These are phyloP conservation scores for Exophiala dermatitidis DNA, from an alignment of 2,329 filamentous ascomycete species.

Conservation along the genomic window DNA sequence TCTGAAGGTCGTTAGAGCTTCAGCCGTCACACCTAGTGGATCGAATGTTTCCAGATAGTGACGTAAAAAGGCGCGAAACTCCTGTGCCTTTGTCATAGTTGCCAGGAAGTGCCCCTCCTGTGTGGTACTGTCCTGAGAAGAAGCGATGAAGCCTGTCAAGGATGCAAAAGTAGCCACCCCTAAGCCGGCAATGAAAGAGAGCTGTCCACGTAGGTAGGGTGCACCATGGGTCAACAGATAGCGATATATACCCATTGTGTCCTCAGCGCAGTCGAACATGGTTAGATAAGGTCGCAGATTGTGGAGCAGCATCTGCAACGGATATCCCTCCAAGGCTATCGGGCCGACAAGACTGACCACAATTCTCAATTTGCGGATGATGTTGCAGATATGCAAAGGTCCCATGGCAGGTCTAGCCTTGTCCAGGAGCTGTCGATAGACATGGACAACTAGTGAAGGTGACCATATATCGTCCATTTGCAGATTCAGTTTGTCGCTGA, in stretches of 20 bases:
- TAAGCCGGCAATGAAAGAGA: slow-evolving; percentile 75
- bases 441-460: slow-evolving; percentile 62
- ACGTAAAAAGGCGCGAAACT: slow-evolving; percentile 73
- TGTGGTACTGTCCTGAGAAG: slow-evolving; percentile 68
- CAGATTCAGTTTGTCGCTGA: slow-evolving; percentile 66
- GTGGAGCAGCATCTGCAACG: slow-evolving; percentile 82
- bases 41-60: slow-evolving; percentile 59
- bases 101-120: slow-evolving; percentile 75
- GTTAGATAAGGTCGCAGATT: slow-evolving; percentile 70
- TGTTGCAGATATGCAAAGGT: slow-evolving; percentile 75
- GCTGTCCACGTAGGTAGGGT: slow-evolving; percentile 55
- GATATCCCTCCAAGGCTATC: slow-evolving; percentile 68
- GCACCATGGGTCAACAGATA: slow-evolving; percentile 69
- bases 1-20: slow-evolving; percentile 15
- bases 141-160: slow-evolving; percentile 66
- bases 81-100: slow-evolving; percentile 66
- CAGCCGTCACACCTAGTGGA: slow-evolving; percentile 44
- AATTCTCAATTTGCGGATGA: slow-evolving; percentile 77
- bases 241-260: slow-evolving; percentile 76
- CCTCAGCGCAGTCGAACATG: slow-evolving; percentile 80
- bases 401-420: slow-evolving; percentile 77
- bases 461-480: slow-evolving; percentile 65
- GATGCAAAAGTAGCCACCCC: slow-evolving; percentile 72
- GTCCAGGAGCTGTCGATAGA: slow-evolving; percentile 71
- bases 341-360: slow-evolving; percentile 70